Percentiles rank a stretch among this genome's conserved stretches.
These are phyloP conservation scores for Saraca asoca DNA, from an alignment of 331 rosid species.

Conservation along the genomic window DNA sequence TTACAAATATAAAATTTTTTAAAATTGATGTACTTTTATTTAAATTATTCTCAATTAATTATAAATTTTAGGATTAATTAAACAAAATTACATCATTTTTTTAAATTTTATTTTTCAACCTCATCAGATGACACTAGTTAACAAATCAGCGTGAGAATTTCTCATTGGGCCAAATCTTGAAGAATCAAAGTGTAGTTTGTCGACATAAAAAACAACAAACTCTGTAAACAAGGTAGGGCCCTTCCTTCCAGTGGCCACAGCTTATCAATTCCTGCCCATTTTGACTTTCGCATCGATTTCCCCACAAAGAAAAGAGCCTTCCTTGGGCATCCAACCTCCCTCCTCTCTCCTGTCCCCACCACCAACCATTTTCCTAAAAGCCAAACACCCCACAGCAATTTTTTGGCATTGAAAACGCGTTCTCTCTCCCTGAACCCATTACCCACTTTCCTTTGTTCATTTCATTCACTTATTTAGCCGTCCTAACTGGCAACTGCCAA, in stretches of 20 bases:
- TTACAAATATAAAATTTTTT: too few species aligned
- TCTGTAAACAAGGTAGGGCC: constrained; percentile 34
- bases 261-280: constrained; percentile 70
- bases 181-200: too few species aligned
- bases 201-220: constrained; percentile 34
- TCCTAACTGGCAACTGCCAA: constrained; percentile 50
- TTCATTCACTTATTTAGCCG: constrained; percentile 40
- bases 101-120: too few species aligned
- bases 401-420: constrained; percentile 28
- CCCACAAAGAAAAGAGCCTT: constrained; percentile 18
- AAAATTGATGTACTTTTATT: too few species aligned
- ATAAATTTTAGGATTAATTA: too few species aligned
- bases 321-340: constrained; percentile 16
- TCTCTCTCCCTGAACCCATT: background rate
- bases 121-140: too few species aligned
- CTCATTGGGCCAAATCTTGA: too few species aligned
- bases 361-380: constrained; percentile 36
- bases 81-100: too few species aligned
- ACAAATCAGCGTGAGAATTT: too few species aligned
- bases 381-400: constrained; percentile 42
- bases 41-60: too few species aligned
- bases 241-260: constrained; percentile 10
- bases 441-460: too few species aligned
- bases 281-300: constrained; percentile 61
- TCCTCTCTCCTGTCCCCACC: too few species aligned